Base-by-base conservation (phyloP, 805 yeast species). In the Lipomyces yamadae region DNA sequence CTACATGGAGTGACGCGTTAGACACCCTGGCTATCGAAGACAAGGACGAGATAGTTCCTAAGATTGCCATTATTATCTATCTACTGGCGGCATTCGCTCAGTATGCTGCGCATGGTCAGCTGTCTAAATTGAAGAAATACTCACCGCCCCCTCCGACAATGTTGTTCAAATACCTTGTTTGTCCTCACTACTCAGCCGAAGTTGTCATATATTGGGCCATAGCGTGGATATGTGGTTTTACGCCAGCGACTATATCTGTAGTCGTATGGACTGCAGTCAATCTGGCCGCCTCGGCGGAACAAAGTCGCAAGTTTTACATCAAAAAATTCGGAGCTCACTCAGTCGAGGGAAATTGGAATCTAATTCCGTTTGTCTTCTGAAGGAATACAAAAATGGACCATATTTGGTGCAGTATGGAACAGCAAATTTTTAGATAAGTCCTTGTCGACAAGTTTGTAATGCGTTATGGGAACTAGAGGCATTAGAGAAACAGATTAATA, bases 131-230 rank as follows among this genome's bases (percentile, higher is more conserved):
- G 39, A 75, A 73, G 42, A 88, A 88, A 74, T 88, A 88, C 76
- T 75, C 83, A 0, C 72, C 80, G 18, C 92, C 92, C 0, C 71
- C 71, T 13, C 42, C 67, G 0, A 24, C 69, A 7, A 24, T 57
- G 29, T 69, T 83, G 58, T 83, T 85, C 72, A 72, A 72, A 33
- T 72, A 70, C 15, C 79, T 81, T 2, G 78, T 85, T 3, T 85
- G 88, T 68, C 88, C 92, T 0, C 92, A 88, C 74, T 88, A 88
- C 70, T 76, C 84, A 6, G 86, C 85, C 70, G 93, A 88, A 73
- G 76, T 86, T 4, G 56, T 79, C 33, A 79, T 88, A 15, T 88
- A 88, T 70, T 35, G 78, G 0, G 67, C 79, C 0, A 45, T 77
- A 0, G 67, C 67, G 29, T 8, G 67, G 5, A n/a, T 63, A 6